Base-by-base conservation (phyloP, 1,284 basidiomycete species). In the Puccinia brachypodii region DNA sequence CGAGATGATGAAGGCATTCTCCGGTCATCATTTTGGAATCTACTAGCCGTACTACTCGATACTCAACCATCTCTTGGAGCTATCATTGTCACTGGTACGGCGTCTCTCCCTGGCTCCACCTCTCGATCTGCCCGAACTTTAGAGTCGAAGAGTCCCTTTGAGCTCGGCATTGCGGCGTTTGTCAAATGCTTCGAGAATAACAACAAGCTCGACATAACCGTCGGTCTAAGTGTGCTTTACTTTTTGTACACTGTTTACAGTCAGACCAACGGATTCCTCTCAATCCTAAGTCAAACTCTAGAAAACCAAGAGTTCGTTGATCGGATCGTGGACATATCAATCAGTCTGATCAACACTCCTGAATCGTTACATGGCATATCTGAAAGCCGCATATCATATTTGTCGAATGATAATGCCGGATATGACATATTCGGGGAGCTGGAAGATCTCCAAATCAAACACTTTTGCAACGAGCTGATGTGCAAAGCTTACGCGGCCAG, bases 381-480 rank as follows among this genome's bases (percentile, higher is more conserved):
- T 28, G 64, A 69, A 31, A 79, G 38, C 40, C 64, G 76, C n/a
- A 38, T 79, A 9, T 44, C 38, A 38, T 38, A 44, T n/a, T 22
- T 58, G 40, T 60, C 68, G 28, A 9, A 56, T 47, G 58, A 38
- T n/a, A 33, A 8, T 68, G 42, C 76, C 31, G 76, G 53, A 36
- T 13, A 28, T 16, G 25, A 19, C 56, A 11, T 68, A 6, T 50
- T 77, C 47, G 66, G 76, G 33, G 66, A 68, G 14, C 31, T 79
- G n/a, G 76, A 79, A 60, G 76, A 79, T 31, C 47, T 71, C 28
- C 66, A 79, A 58, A 42, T 79, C 8, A 79, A 79, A 53, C 68
- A 79, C 71, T 71, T 71, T 60, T 79, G 76, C 56, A 60, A 79
- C n/a, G 66, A 79, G 38, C 22, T 79, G 66, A 81, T 73, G 40